Percentiles rank a stretch among this genome's conserved stretches.
phyloP scores from a whole-genome alignment of 805 yeast species.

The Isabelozyma gotoi region DNA sequence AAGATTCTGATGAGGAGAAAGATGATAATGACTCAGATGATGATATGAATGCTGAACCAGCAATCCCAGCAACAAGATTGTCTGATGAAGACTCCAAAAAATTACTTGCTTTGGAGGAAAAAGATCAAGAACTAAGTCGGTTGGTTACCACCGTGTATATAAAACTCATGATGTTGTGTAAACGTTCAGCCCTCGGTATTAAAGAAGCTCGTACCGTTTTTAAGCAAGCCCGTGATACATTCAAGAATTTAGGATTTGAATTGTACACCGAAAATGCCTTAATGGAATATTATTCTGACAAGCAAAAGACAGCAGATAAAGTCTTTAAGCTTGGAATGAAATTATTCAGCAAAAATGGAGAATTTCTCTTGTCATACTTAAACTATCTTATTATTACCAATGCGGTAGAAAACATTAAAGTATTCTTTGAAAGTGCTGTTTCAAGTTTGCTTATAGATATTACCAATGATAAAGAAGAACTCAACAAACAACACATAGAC shows the following conservation, averaged over 20 bases:
- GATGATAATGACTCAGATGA: constrained; percentile 9
- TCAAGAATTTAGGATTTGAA: constrained; percentile 64
- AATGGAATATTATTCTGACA: constrained; percentile 71
- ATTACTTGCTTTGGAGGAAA: constrained; percentile 17
- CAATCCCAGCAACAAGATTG: constrained; percentile 7
- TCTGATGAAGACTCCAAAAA: constrained; percentile 19
- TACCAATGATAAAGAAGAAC: constrained; percentile 20
- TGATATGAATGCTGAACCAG: constrained; percentile 5
- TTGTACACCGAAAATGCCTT: constrained; percentile 80
- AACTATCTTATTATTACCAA: constrained; percentile 67
- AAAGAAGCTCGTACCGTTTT: constrained; percentile 74
- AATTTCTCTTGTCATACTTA: constrained; percentile 66
- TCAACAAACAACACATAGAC: constrained; percentile 34
- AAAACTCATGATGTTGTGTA: constrained; percentile 67
- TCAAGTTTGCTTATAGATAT: constrained; percentile 48
- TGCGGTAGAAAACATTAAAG: constrained; percentile 74
- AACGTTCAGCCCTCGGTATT: constrained; percentile 59
- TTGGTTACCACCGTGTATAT: constrained; percentile 67
- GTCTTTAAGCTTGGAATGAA: constrained; percentile 81
- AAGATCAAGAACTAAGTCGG: constrained; percentile 21
- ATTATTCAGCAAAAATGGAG: constrained; percentile 50
- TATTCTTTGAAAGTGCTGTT: constrained; percentile 76
- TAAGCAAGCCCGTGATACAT: constrained; percentile 61
- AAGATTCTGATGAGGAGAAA: constrained; percentile 5
- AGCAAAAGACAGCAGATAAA: constrained; percentile 65